These are phyloP conservation scores for Lumnitzera littorea DNA, from an alignment of 345 rosid genomes.

Conservation along the genomic window DNA sequence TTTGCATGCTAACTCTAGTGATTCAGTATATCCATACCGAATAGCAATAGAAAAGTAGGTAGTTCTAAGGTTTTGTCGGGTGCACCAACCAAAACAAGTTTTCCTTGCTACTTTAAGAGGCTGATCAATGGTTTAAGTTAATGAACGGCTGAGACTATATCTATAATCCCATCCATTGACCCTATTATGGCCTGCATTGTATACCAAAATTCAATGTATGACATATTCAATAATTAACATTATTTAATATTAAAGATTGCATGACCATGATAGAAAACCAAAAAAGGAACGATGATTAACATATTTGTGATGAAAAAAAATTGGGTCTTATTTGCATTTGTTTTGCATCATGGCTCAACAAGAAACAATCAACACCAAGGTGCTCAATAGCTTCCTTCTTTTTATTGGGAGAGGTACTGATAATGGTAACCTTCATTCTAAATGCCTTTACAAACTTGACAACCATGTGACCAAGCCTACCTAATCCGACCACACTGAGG, in stretches of 20 bases:
- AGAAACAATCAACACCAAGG: conserved; percentile 36
- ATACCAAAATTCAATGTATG: background rate
- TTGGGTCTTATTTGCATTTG: conserved; percentile 18
- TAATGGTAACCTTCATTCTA: conserved; percentile 35
- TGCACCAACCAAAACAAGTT: conserved; percentile 42
- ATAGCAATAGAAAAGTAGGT: conserved; percentile 15
- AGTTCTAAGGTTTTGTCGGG: conserved; percentile 41
- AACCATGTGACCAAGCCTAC: conserved; percentile 42
- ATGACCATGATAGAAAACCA: too few relatives aligned
- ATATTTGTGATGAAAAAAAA: too few relatives aligned
- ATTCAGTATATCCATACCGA: conserved; percentile 17
- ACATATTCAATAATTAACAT: background rate
- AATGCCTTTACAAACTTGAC: conserved; percentile 48
- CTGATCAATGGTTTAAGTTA: conserved; percentile 34
- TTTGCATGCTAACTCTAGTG: background rate
- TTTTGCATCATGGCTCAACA: conserved; percentile 27
- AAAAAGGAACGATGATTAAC: too few relatives aligned
- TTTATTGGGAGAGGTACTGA: conserved; percentile 42
- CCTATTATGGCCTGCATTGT: conserved; percentile 8
- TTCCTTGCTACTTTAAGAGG: conserved; percentile 44
- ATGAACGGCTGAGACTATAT: conserved; percentile 45
- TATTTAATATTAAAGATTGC: too few relatives aligned
- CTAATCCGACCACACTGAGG: conserved; percentile 40
- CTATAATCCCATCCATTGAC: conserved; percentile 49
- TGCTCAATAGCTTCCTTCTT: conserved; percentile 30